Conservation (phyloP, 2,329 filamentous ascomycete species). For the Calonectria montana region DNA sequence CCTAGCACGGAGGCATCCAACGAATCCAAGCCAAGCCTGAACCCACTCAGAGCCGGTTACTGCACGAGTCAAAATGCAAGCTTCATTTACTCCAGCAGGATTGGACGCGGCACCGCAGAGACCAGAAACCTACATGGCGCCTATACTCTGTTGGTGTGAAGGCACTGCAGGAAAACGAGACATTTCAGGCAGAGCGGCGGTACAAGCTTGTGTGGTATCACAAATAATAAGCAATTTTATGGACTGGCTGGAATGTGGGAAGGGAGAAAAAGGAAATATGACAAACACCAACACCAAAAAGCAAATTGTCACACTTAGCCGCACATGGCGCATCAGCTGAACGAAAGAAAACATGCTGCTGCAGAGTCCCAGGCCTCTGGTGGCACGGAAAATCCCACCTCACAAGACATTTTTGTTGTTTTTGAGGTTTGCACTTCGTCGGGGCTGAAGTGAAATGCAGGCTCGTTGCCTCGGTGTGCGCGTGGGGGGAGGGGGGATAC, state of each 20-base stretch:
- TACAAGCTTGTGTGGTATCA: not conserved
- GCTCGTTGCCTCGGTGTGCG: not conserved
- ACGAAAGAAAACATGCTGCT: not conserved
- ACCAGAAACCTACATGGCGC: not conserved
- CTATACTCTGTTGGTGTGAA: not conserved
- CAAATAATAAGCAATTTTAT: not conserved
- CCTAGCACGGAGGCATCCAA: not conserved
- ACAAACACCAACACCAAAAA: not conserved
- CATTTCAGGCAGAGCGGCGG: not conserved
- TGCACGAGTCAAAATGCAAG: not conserved
- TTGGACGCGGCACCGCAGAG: not conserved
- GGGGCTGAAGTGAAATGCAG: no score
- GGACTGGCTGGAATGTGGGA: not conserved
- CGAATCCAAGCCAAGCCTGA: not conserved
- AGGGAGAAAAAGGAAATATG: not conserved
- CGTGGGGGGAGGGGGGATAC: not conserved
- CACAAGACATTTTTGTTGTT: not conserved
- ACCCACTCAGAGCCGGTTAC: not conserved
- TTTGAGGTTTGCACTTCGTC: not conserved
- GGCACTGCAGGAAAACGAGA: not conserved
- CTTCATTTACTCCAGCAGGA: not conserved
- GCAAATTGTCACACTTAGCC: conserved; percentile 13
- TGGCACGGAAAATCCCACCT: not conserved
- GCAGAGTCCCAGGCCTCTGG: not conserved
- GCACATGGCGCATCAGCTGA: conserved; percentile 5